phyloP scores from a whole-genome alignment of 148 eudicot species.

The Selenicereus undatus region DNA sequence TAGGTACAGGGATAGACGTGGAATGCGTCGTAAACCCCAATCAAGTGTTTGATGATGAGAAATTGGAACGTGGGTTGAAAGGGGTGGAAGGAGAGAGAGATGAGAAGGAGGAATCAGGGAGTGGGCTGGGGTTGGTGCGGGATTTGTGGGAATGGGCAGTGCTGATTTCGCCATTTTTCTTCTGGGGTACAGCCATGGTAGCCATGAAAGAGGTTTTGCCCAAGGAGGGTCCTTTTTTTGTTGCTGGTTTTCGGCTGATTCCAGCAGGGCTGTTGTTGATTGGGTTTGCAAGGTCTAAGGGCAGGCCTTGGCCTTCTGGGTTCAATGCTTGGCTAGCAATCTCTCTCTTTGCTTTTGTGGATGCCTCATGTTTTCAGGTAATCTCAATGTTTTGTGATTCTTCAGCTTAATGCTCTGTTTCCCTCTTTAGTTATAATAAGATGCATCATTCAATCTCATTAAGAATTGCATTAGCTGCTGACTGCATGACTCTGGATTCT shows the following conservation, averaged over 20 bases:
- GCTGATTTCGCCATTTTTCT: conserved; percentile 88
- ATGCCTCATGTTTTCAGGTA: conserved; percentile 95
- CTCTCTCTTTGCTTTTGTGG: conserved; percentile 70
- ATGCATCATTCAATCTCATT: too few species aligned
- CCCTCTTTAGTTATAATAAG: too few species aligned
- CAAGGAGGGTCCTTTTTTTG: conserved; percentile 70
- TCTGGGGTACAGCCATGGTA: conserved; percentile 99
- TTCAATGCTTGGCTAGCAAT: conserved; percentile 78
- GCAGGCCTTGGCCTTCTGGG: conserved; percentile 71
- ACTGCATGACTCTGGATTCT: too few species aligned
- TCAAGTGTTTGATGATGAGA: conserved; percentile 6
- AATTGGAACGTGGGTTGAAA: background rate
- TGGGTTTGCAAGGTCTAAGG: conserved; percentile 58
- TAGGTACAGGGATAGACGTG: conserved; percentile 54
- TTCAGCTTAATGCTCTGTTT: too few species aligned
- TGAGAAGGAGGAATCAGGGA: conserved; percentile 16
- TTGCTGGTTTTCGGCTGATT: conserved; percentile 66
- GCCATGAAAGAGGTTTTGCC: conserved; percentile 97
- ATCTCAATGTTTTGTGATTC: background rate
- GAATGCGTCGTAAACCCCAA: conserved; percentile 37
- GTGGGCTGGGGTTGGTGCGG: conserved; percentile 18
- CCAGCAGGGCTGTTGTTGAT: conserved; percentile 82
- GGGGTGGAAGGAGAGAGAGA: background rate
- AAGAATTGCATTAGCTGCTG: background rate
- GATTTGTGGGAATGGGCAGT: conserved; percentile 64